A percentile compares a stretch with the other conserved stretches of the same genome.
These are phyloP conservation scores for Venturiaceae sp. DNA, from an alignment of 2,329 filamentous ascomycete genomes.

Conservation along the genomic window DNA sequence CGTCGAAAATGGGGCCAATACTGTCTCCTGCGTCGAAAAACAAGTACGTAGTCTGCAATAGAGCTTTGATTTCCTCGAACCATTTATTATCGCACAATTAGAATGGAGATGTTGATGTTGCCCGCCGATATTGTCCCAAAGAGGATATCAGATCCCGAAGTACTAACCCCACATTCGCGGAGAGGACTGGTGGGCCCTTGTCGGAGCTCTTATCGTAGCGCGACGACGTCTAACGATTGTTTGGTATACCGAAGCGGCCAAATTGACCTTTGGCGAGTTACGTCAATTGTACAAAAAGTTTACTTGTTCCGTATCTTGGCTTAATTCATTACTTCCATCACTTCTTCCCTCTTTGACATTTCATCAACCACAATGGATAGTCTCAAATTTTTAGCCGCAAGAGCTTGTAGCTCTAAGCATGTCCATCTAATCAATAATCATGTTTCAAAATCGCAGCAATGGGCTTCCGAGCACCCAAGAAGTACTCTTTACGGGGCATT, in stretches of 20 bases:
- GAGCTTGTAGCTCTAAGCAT: constrained; percentile 4
- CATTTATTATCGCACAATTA: background rate
- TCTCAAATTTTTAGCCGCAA: constrained; percentile 14
- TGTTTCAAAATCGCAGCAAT: constrained; percentile 10
- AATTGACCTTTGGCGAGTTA: background rate
- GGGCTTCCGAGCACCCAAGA: constrained; percentile 12
- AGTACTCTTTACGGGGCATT: constrained; percentile 21
- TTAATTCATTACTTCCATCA: background rate
- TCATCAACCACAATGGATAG: constrained; percentile 14
- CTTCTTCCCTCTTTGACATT: too few relatives aligned
- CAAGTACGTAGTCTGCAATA: background rate
- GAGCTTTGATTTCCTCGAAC: background rate
- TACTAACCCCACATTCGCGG: background rate
- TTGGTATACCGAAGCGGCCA: background rate
- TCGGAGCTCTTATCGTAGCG: background rate
- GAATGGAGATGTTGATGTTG: background rate
- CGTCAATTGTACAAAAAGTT: background rate
- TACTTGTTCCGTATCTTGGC: background rate
- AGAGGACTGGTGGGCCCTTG: background rate
- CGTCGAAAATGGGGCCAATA: constrained; percentile 79
- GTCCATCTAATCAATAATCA: background rate
- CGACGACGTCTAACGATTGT: background rate
- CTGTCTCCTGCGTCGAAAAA: constrained; percentile 61
- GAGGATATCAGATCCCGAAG: background rate
- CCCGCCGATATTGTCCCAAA: background rate